Evolutionary conservation across 208 protist genomes (phyloP), one percentile per base, ranked within the genome.

Genomic region (Kentomonas sorsogonicus): DNA sequence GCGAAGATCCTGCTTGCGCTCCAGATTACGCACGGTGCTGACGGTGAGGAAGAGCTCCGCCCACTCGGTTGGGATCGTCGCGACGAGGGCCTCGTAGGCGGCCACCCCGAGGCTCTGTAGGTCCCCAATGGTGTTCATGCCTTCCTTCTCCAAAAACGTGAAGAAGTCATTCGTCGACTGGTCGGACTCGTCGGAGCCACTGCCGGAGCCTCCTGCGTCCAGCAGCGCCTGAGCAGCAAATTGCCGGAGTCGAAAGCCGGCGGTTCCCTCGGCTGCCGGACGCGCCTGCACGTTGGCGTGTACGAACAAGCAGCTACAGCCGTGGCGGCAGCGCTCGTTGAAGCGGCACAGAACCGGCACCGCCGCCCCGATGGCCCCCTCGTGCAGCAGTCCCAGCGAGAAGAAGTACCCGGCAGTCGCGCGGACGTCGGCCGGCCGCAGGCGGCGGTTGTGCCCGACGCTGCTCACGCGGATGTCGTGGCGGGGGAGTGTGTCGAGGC

Each of bases 361-460:
- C 4, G 86, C 83, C 5, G 81, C 80, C 1, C 74, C 66, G 13
- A 89, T 52, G n/a, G 73, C 70, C 18, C 76, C 55, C 6, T 77
- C 63, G 16, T 73, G 48, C 47, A 79, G 63, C 10, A 94, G 60
- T 13, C 79, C 87, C 47, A 85, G 70, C 1, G 77, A 65, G 41
- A 89, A 85, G 56, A 79, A 86, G 66, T 86, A 91, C 2, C 87
- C 87, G 3, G 87, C 87, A 0, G 83, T 94, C 0, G 80, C 78
- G 31, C 43, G 11, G 33, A 91, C 77, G 9, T 86, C 61, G 5
- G 60, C 60, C 13, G 53, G 52, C 36, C 40, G 20, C 22, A 86
- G 31, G 23, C 68, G 67, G 2, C 66, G 63, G 56, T 82, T 65
- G 20, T 74, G 66, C 26, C 72, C 66, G 20, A 48, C 57, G 26